phyloP scores from a whole-genome alignment of 306 rosid species.

The Cicer pinnatifidum region DNA sequence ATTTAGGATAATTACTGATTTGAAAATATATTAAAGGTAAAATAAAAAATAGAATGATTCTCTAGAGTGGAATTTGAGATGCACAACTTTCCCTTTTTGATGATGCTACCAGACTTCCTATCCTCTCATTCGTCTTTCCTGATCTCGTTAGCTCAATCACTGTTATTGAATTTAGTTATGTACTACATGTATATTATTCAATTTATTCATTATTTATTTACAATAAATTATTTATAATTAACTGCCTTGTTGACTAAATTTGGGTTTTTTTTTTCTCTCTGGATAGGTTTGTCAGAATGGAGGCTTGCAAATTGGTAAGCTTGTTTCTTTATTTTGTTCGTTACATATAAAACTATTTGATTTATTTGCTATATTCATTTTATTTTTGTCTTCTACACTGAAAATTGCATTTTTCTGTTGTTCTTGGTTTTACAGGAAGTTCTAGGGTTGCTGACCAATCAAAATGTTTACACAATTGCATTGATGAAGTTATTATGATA shows the following conservation, averaged over 20 bases:
- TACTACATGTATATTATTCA: conserved; percentile 20
- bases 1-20: conserved; percentile 21
- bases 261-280: conserved; percentile 39
- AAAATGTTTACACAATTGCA: conserved; percentile 59
- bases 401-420: not conserved
- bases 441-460: conserved; percentile 49
- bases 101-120: conserved; percentile 12
- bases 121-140: conserved; percentile 10
- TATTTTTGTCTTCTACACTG: conserved; percentile 26
- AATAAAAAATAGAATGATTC: not conserved
- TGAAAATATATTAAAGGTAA: not conserved
- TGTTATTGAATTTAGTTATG: conserved; percentile 19
- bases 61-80: not conserved
- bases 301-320: conserved; percentile 69
- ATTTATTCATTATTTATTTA: not conserved
- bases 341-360: conserved; percentile 8
- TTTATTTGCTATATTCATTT: conserved; percentile 10
- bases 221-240: conserved; percentile 8
- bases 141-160: conserved; percentile 17
- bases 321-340: conserved; percentile 36
- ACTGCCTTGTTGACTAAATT: conserved; percentile 54
- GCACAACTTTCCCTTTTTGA: not conserved
- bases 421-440: conserved; percentile 58
- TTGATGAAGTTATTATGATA: conserved; percentile 75
- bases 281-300: conserved; percentile 67